Evolutionary conservation across 1,284 basidiomycete species (phyloP).

Genomic region (Spongiforma sp.): DNA sequence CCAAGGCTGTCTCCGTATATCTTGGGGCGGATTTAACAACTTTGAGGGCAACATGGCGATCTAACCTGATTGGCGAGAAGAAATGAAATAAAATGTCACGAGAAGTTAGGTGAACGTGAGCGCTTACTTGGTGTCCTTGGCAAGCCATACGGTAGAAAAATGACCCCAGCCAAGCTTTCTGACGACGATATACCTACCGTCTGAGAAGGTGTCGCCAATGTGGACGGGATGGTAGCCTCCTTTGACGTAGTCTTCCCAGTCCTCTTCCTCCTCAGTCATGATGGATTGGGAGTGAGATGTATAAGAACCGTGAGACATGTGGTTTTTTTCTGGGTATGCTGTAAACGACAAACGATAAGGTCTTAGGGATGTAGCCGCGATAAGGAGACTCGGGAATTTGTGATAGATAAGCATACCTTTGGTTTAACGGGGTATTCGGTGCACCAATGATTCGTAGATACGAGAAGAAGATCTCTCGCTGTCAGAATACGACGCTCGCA

Average conservation of each 20-base stretch:
- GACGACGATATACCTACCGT: conserved; percentile 89
- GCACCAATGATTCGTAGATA: neutral
- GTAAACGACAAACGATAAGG: conserved; percentile 40
- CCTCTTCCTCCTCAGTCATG: conserved; percentile 83
- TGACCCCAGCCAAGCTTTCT: conserved; percentile 99
- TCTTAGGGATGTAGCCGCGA: conserved; percentile 29
- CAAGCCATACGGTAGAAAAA: conserved; percentile 95
- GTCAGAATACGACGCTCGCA: neutral
- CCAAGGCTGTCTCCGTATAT: conserved; percentile 97
- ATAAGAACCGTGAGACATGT: conserved; percentile 52
- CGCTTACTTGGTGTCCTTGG: conserved; percentile 79
- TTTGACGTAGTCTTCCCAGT: conserved; percentile 87
- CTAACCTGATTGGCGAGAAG: conserved; percentile 60
- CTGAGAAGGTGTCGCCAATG: conserved; percentile 92
- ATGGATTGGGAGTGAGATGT: conserved; percentile 61
- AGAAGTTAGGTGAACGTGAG: neutral
- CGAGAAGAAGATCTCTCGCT: neutral
- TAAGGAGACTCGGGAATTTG: conserved; percentile 32
- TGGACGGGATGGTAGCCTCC: conserved; percentile 97
- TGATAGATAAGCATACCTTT: conserved; percentile 38
- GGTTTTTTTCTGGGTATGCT: conserved; percentile 40
- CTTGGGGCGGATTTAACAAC: conserved; percentile 98
- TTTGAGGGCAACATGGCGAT: conserved; percentile 97
- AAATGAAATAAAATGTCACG: conserved; percentile 11
- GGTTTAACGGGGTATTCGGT: conserved; percentile 34